These are phyloP conservation scores for Anthostomella pinea DNA, from an alignment of 2,329 filamentous ascomycete species.

Conservation along the genomic window DNA sequence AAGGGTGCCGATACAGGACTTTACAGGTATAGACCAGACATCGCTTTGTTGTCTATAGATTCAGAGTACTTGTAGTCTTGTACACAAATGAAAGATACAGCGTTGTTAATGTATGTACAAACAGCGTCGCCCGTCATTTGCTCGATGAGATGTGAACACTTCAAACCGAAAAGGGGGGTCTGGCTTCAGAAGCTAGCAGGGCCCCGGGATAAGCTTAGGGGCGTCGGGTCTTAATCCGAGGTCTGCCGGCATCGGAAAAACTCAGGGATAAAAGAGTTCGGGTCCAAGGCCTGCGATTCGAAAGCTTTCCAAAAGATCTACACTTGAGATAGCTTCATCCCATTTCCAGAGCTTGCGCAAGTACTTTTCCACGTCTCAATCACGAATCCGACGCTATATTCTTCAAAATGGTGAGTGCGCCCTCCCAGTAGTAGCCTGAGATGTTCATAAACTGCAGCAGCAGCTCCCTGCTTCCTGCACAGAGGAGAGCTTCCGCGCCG, in stretches of 20 bases:
- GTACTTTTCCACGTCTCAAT: slow-evolving; percentile 2
- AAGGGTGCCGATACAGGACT: slow-evolving; percentile 18
- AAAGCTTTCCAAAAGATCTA: slow-evolving; percentile 30
- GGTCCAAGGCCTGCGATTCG: slow-evolving; percentile 24
- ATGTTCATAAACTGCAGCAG: too few species aligned
- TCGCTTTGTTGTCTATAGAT: slow-evolving; percentile 19
- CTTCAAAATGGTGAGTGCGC: slow-evolving; percentile 27
- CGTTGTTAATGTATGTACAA: slow-evolving; percentile 7
- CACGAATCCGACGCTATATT: too few species aligned
- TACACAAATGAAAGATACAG: too few species aligned
- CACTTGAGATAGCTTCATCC: slow-evolving; percentile 30
- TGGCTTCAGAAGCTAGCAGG: neutral
- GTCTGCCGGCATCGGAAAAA: too few species aligned
- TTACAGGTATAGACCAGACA: slow-evolving; percentile 25
- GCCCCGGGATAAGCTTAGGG: neutral
- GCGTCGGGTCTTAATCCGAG: too few species aligned
- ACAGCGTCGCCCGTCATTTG: too few species aligned
- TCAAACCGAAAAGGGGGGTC: neutral
- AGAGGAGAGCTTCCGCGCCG: neutral
- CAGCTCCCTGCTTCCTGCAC: too few species aligned
- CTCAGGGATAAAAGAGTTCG: slow-evolving; percentile 26
- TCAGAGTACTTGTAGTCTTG: slow-evolving; percentile 10
- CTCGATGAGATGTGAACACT: too few species aligned
- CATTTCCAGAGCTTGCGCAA: slow-evolving; percentile 8
- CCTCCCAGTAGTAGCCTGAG: too few species aligned